Evolutionary conservation across 306 rosid species (phyloP), one percentile per base, ranked within the genome.

Genomic region (Geum urbanum): DNA sequence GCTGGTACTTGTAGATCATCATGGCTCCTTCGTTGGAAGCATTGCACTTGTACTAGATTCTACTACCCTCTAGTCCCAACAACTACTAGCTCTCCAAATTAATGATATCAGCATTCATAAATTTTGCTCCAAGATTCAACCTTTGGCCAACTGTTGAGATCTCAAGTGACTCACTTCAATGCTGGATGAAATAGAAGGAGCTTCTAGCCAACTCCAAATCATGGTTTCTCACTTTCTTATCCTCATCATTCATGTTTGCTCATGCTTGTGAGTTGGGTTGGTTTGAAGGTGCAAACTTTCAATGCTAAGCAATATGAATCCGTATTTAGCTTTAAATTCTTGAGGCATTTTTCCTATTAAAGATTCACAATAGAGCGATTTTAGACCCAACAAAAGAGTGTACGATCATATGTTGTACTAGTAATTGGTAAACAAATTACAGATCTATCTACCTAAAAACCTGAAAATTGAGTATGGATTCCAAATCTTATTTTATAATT

Each of bases 1-100:
- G 67, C 67, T 16, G 65, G 65, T 60, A 37, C 35, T 18, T 9
- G n/a, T 62, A 41, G 32, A 62, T 62, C 67, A 32, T n/a, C 67
- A 41, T 37, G 48, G 67, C 50, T 41, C 2, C 49, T 18, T 41
- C 5, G 50, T 62, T 18, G 35, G 67, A 41, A 62, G n/a, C 50
- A 62, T 18, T 62, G 67, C 43, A 39, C 48, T 61, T 66, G 19
- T 48, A 67, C 50, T 18, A 52, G 48, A 68, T 68, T 20, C 20
- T 9, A n/a, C 5, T 5, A 32, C 20, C n/a, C 45, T 35, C n/a
- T 5, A 43, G n/a, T 19, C 52, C 52, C 32, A 69, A 53, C 43
- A 20, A 20, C 52, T 27, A 8, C 40, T 13, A 55, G n/a, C 66
- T 44, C 65, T 22, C 52, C 74, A 24, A 43, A 44, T 56, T 57